Percentiles rank a stretch among this genome's conserved stretches.
These are phyloP conservation scores for Pascua guehoae DNA, from an alignment of 1,284 basidiomycete genomes.

Conservation along the genomic window DNA sequence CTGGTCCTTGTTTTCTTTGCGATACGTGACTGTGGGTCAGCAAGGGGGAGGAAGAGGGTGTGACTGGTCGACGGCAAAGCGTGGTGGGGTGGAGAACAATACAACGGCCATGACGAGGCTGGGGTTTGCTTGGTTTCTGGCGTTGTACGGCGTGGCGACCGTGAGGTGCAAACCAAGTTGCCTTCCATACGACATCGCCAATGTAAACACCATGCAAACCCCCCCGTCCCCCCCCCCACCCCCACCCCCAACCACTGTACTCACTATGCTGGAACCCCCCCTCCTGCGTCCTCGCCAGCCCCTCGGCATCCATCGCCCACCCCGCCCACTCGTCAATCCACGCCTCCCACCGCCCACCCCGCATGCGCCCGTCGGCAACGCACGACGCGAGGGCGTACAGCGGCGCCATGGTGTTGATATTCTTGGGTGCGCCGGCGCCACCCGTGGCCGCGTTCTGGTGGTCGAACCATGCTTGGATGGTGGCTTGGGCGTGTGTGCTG, in stretches of 20 bases:
- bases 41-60: conserved; percentile 48
- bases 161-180: no score
- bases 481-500: conserved; percentile 42
- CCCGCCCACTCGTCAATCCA: conserved; percentile 58
- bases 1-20: conserved; percentile 36
- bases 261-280: conserved; percentile 57
- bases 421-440: conserved; percentile 56
- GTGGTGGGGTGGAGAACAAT: no score
- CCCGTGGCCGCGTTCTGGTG: conserved; percentile 51
- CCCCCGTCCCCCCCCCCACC: no score
- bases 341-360: conserved; percentile 6
- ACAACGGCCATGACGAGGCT: no score
- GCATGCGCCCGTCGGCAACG: conserved; percentile 6
- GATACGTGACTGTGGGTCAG: conserved; percentile 11
- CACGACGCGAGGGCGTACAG: conserved; percentile 57
- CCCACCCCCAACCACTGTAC: no score
- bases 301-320: conserved; percentile 55
- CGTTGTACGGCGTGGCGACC: no score
- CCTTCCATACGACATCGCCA: no score
- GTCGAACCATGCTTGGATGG: conserved; percentile 56
- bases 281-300: conserved; percentile 55
- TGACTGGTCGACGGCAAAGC: no score
- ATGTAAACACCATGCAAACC: no score
- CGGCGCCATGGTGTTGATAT: conserved; percentile 62
- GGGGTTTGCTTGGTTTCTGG: no score